phyloP scores from a whole-genome alignment of 2,329 filamentous ascomycete species.

The Microcera coccophila region DNA sequence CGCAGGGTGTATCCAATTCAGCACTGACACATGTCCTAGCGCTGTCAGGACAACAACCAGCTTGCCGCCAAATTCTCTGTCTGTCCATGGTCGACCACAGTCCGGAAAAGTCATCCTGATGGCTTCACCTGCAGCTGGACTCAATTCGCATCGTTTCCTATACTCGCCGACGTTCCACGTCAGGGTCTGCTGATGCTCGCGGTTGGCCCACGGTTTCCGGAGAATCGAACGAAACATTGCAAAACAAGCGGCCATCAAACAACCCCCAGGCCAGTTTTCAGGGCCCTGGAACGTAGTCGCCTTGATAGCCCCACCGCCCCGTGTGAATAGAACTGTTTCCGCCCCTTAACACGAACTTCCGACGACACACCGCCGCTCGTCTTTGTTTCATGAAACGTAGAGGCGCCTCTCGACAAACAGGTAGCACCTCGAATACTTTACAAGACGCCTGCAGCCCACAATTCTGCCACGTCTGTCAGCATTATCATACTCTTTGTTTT shows the following conservation, averaged over 20 bases:
- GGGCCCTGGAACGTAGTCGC: background rate
- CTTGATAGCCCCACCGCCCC: background rate
- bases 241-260: background rate
- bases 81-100: background rate
- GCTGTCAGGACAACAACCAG: background rate
- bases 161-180: background rate
- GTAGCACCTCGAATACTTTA: background rate
- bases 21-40: background rate
- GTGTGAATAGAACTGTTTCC: background rate
- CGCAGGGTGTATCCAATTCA: background rate
- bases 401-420: conserved; percentile 13
- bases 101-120: background rate
- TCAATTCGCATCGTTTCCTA: background rate
- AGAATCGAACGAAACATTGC: background rate
- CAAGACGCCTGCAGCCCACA: background rate
- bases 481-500: too few relatives aligned
- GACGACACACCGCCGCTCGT: conserved; percentile 14
- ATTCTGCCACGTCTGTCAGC: background rate
- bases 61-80: background rate
- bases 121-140: background rate
- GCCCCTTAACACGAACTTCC: conserved; percentile 13
- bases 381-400: conserved; percentile 25
- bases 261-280: background rate
- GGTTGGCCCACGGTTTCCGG: background rate
- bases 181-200: background rate